Conservation (phyloP, 106 monocot species). For the Dendrobium catenatum region DNA sequence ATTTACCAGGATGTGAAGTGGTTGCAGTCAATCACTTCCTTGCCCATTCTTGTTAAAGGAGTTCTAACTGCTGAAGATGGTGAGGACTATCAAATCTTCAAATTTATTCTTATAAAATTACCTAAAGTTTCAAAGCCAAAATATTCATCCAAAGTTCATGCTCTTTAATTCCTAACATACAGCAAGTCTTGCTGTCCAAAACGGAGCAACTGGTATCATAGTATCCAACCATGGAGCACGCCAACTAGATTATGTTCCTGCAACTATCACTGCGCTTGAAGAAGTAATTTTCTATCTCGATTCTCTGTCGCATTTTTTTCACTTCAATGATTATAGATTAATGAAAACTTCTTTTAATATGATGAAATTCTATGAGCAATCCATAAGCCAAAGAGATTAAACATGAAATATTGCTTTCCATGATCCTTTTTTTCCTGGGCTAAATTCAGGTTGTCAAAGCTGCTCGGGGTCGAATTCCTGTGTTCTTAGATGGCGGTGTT, state of each 20-base stretch:
- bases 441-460: slow-evolving; percentile 55
- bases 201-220: slow-evolving; percentile 54
- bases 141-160: background rate
- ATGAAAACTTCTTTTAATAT: background rate
- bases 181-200: slow-evolving; percentile 49
- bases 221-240: slow-evolving; percentile 80
- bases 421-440: background rate
- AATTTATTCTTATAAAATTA: background rate
- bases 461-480: slow-evolving; percentile 50
- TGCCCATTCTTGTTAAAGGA: slow-evolving; percentile 73
- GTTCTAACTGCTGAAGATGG: slow-evolving; percentile 64
- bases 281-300: slow-evolving; percentile 26
- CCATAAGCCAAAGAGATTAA: too few relatives aligned
- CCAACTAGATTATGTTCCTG: slow-evolving; percentile 65
- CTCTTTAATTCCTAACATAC: background rate
- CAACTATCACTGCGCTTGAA: slow-evolving; percentile 54
- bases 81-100: slow-evolving; percentile 12
- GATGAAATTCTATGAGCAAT: too few relatives aligned
- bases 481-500: slow-evolving; percentile 69
- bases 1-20: slow-evolving; percentile 58
- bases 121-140: background rate
- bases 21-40: slow-evolving; percentile 61
- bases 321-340: background rate
- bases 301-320: background rate
- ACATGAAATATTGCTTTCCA: too few relatives aligned